Conservation (phyloP, 441 rosid species). For the Kokia cookei region DNA sequence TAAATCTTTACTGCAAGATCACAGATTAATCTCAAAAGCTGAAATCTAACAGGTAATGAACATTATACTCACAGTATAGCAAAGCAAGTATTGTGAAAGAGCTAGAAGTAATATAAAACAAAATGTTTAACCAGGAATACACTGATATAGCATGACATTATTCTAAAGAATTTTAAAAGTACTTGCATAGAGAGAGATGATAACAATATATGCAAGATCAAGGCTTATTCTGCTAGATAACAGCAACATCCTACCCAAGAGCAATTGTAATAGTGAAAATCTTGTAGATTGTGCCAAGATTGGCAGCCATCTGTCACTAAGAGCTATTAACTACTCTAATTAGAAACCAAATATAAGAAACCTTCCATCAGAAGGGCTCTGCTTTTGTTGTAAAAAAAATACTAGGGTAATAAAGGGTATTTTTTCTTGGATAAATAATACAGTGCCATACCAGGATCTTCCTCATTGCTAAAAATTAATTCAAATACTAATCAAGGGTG, state of each 20-base stretch:
- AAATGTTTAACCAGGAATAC: neutral
- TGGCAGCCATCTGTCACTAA: neutral
- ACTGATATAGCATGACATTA: neutral
- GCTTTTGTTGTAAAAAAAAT: neutral
- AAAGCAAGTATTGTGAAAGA: neutral
- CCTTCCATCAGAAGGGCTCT: neutral
- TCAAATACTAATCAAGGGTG: neutral
- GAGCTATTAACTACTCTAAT: neutral
- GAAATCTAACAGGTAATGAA: neutral
- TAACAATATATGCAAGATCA: neutral
- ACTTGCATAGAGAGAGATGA: neutral
- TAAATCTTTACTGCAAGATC: constrained; percentile 76
- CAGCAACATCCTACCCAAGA: neutral
- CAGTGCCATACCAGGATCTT: neutral
- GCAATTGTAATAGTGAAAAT: neutral
- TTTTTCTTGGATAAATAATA: neutral
- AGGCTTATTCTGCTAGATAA: neutral
- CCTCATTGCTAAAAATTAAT: neutral
- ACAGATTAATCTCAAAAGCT: neutral
- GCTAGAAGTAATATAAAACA: neutral
- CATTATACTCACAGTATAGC: neutral
- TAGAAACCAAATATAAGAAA: neutral
- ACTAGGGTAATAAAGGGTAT: neutral
- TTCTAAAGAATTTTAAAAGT: neutral
- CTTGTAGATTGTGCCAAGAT: neutral